These are phyloP conservation scores for Colletotrichum tabaci DNA, from an alignment of 2,329 filamentous ascomycete species.

Conservation along the genomic window DNA sequence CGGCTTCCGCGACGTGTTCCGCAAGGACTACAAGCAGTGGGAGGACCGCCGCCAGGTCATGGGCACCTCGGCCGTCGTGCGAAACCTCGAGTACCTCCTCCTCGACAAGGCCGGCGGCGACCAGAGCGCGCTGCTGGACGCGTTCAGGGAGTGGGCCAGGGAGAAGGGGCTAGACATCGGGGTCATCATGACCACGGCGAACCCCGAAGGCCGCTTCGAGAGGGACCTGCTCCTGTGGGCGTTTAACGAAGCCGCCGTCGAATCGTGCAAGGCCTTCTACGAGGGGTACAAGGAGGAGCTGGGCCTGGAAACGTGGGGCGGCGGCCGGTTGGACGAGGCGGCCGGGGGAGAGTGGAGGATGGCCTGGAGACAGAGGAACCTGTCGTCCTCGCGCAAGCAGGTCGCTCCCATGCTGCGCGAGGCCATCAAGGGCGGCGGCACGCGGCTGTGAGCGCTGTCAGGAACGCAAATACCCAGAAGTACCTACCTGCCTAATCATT, in stretches of 20 bases:
- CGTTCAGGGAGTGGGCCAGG: constrained; percentile 67
- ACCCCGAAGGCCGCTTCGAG: constrained; percentile 68
- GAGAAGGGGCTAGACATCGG: constrained; percentile 74
- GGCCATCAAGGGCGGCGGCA: constrained; percentile 55
- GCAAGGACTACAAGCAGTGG: constrained; percentile 92
- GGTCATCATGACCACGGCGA: constrained; percentile 79
- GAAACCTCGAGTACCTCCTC: constrained; percentile 74
- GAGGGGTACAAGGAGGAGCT: constrained; percentile 62
- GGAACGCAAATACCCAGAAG: background rate
- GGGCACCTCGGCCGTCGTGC: constrained; percentile 76
- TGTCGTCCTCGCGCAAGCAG: constrained; percentile 77
- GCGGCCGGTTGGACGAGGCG: constrained; percentile 61
- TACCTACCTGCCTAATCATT: too few relatives aligned
- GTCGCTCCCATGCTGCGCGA: constrained; percentile 77
- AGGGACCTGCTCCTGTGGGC: constrained; percentile 80
- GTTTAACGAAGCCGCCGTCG: constrained; percentile 62
- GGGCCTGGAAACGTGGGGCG: constrained; percentile 68
- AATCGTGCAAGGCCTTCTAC: constrained; percentile 70
- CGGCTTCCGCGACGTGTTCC: constrained; percentile 75
- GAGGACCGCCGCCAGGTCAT: constrained; percentile 64
- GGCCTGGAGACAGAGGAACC: constrained; percentile 77
- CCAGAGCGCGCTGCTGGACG: constrained; percentile 61
- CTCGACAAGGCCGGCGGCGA: constrained; percentile 63
- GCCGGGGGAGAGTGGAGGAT: constrained; percentile 62
- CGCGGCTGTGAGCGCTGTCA: constrained; percentile 5